Percentiles rank a stretch among this genome's conserved stretches.
phyloP scores from a whole-genome alignment of 352 stramenopile genomes.

The Phytophthora crassamura region DNA sequence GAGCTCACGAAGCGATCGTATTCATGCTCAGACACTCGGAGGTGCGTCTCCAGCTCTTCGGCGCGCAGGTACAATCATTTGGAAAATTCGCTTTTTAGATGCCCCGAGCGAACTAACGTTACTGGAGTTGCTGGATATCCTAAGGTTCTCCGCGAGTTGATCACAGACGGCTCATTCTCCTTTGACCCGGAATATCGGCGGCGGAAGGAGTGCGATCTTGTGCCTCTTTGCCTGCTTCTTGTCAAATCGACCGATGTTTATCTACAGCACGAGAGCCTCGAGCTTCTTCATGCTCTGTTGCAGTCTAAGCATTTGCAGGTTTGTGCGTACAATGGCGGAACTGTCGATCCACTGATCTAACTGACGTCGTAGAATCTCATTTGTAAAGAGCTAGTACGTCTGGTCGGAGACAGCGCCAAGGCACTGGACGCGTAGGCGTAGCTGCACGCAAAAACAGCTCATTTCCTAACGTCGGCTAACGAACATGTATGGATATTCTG shows the following conservation, averaged over 20 bases:
- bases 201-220: conserved; percentile 43
- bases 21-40: conserved; percentile 54
- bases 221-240: conserved; percentile 43
- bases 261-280: conserved; percentile 69
- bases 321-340: not conserved
- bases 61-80: conserved; percentile 45
- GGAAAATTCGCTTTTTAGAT: not conserved
- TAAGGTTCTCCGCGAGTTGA: conserved; percentile 63
- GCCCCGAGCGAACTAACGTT: not conserved
- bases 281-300: conserved; percentile 61
- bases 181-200: conserved; percentile 46
- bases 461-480: conserved; percentile 1
- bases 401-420: conserved; percentile 50
- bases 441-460: not conserved
- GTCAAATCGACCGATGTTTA: conserved; percentile 44
- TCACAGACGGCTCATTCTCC: conserved; percentile 61
- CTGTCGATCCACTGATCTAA: not conserved
- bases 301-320: conserved; percentile 47
- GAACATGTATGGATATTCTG: not conserved
- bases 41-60: conserved; percentile 51
- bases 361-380: conserved; percentile 36
- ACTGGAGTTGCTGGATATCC: not conserved
- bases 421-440: conserved; percentile 42
- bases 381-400: conserved; percentile 42
- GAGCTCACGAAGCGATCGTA: conserved; percentile 37